phyloP scores from a whole-genome alignment of 192 early-diverging fungal genomes.

The Helicostylum pulchrum region DNA sequence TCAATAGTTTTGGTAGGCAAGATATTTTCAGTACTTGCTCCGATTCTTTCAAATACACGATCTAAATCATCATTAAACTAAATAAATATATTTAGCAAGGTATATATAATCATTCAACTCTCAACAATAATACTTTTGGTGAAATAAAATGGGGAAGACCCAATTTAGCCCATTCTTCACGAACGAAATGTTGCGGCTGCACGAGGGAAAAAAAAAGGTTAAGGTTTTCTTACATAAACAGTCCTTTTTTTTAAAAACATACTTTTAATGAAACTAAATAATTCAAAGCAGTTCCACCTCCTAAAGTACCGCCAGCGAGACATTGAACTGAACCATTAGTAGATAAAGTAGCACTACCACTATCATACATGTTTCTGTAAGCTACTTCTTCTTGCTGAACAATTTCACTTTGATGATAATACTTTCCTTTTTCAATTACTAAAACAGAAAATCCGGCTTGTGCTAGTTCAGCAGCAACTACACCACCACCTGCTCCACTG shows the following conservation, averaged over 20 bases:
- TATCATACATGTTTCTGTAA: slow-evolving; percentile 48
- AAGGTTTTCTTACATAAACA: neutral
- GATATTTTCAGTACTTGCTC: slow-evolving; percentile 47
- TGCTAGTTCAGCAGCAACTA: slow-evolving; percentile 61
- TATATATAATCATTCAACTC: neutral
- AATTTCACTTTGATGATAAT: slow-evolving; percentile 52
- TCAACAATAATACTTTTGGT: slow-evolving; percentile 21
- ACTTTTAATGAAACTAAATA: slow-evolving; percentile 54
- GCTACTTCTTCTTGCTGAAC: slow-evolving; percentile 46
- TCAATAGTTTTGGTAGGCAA: slow-evolving; percentile 60
- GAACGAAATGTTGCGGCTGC: slow-evolving; percentile 56
- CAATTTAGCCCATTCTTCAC: slow-evolving; percentile 67
- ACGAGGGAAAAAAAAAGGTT: neutral
- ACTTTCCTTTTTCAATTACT: slow-evolving; percentile 71
- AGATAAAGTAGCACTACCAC: slow-evolving; percentile 37
- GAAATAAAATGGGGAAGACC: slow-evolving; percentile 57
- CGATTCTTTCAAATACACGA: slow-evolving; percentile 50
- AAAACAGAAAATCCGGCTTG: slow-evolving; percentile 61
- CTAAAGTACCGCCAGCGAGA: slow-evolving; percentile 61
- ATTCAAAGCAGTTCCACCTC: slow-evolving; percentile 70
- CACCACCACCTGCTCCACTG: slow-evolving; percentile 62
- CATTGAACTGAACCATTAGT: slow-evolving; percentile 49
- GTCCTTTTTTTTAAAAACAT: slow-evolving; percentile 2
- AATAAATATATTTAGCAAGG: neutral
- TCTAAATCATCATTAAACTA: slow-evolving; percentile 51